Evolutionary conservation across 345 rosid species (phyloP).

Genomic region (Litchi chinensis): DNA sequence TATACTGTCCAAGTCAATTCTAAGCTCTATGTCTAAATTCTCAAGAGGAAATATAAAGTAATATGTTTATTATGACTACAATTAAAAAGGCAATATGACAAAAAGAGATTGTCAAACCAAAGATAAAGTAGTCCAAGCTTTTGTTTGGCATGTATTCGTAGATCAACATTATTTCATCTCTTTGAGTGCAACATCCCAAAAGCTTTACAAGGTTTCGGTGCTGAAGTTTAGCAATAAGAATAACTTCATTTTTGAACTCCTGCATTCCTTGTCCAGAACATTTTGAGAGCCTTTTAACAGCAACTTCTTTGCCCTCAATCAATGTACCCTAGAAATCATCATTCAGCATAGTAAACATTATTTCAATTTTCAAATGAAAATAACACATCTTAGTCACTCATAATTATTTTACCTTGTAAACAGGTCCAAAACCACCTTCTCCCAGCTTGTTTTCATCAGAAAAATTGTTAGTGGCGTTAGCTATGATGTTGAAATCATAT

Average conservation of each 20-base stretch:
- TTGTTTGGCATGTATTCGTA: slow-evolving; percentile 54
- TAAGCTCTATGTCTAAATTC: neutral
- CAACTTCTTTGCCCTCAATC: slow-evolving; percentile 39
- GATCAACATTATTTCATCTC: slow-evolving; percentile 42
- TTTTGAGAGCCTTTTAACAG: slow-evolving; percentile 43
- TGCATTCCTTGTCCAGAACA: slow-evolving; percentile 39
- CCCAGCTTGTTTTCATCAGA: slow-evolving; percentile 36
- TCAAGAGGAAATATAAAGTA: neutral
- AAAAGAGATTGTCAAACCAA: slow-evolving; percentile 27
- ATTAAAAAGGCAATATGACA: neutral
- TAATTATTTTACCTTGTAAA: slow-evolving; percentile 40
- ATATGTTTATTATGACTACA: too few species aligned
- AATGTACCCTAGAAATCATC: slow-evolving; percentile 31
- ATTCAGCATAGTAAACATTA: neutral
- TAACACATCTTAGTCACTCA: neutral
- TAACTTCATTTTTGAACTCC: slow-evolving; percentile 47
- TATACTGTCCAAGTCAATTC: neutral
- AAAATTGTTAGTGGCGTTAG: slow-evolving; percentile 34
- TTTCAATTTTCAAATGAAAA: neutral
- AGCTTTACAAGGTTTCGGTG: slow-evolving; percentile 48
- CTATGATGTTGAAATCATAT: slow-evolving; percentile 33
- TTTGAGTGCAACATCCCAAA: slow-evolving; percentile 40
- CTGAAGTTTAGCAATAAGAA: slow-evolving; percentile 39
- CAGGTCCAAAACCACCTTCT: slow-evolving; percentile 47
- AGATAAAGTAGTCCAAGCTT: slow-evolving; percentile 47